These are phyloP conservation scores for Hypoxylon sp. DNA, from an alignment of 2,329 filamentous ascomycete species.

Conservation along the genomic window DNA sequence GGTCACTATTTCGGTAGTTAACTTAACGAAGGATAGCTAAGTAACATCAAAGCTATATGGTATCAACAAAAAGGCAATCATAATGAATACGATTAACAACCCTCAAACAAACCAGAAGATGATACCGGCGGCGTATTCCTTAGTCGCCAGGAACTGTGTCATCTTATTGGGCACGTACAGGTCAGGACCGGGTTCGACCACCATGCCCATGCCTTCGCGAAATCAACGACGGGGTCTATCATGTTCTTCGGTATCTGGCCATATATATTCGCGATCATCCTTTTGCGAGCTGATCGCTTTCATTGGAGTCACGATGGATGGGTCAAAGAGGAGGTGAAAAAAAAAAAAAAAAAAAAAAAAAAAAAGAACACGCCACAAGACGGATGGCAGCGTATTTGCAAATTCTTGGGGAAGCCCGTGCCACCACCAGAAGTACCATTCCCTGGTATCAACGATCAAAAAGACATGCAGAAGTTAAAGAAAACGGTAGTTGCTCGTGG, in stretches of 20 bases:
- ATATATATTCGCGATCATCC: constrained; percentile 45
- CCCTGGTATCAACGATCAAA: constrained; percentile 50
- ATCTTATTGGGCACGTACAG: constrained; percentile 35
- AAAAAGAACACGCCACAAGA: constrained; percentile 50
- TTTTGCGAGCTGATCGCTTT: constrained; percentile 48
- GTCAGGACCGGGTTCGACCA: constrained; percentile 33
- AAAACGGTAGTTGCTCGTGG: constrained; percentile 5
- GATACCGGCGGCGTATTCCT: constrained; percentile 30
- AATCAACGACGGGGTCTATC: constrained; percentile 44
- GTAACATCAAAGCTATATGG: constrained; percentile 30
- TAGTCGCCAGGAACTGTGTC: constrained; percentile 23
- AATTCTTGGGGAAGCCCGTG: constrained; percentile 53
- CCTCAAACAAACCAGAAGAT: constrained; percentile 27
- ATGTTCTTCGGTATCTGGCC: constrained; percentile 47
- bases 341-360: constrained; percentile 48
- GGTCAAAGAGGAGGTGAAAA: constrained; percentile 48
- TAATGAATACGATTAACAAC: not conserved
- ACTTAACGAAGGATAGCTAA: constrained; percentile 25
- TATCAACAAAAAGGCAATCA: not conserved
- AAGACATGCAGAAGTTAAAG: constrained; percentile 32
- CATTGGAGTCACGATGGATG: constrained; percentile 44
- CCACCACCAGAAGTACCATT: constrained; percentile 50
- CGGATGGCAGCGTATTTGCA: constrained; percentile 59
- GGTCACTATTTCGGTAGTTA: too few relatives aligned
- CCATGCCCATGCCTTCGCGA: constrained; percentile 46